Base-by-base conservation (phyloP, 78 protist genomes). In the Ministeria vibrans region DNA sequence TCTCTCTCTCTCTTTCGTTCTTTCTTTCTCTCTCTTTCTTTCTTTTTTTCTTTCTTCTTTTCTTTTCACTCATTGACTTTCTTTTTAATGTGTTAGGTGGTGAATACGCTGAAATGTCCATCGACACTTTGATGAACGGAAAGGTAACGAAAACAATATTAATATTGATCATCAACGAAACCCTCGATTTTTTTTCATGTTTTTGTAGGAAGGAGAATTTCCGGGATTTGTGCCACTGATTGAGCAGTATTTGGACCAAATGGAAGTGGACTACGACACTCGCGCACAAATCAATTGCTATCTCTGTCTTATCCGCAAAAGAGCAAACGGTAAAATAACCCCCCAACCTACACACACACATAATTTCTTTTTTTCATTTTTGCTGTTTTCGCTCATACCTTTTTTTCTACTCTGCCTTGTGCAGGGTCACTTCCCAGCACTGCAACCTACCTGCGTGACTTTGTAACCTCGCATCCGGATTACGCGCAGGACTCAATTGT, bases 401-500 rank as follows among this genome's bases (percentile, higher is more conserved):
- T 25, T 18, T 27, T 61, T 61, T 61, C 22, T 25, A 5, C 22
- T 27, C n/a, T 18, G 59, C 59, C 42, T 22, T 27, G 42, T 61
- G 0, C 68, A 0, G 95, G 95, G 11, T 15, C 63, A 73, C 46
- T 87, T 32, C 20, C 7, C 25, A 92, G 93, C 38, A 43, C 87
- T 0, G 95, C 95, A 0, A 0, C 0, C 39, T 92, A 76, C 80
- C n/a, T 83, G 75, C 84, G 95, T 49, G 30, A 51, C 25, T 62
- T 36, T 20, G 87, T 92, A 23, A 34, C 0, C 45, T 0, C 13
- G 46, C 95, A 92, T 77, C 86, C 91, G 4, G 83, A 64, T 25
- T 92, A 92, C 87, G 0, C 63, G 66, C 34, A 62, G 27, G 95
- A 92, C 86, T 81, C 88, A 23, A 42, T 49, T 0, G 83, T 92